Percentiles rank a stretch among this genome's conserved stretches.
phyloP scores from a whole-genome alignment of 2,329 filamentous ascomycete genomes.

The Exophiala sideris region DNA sequence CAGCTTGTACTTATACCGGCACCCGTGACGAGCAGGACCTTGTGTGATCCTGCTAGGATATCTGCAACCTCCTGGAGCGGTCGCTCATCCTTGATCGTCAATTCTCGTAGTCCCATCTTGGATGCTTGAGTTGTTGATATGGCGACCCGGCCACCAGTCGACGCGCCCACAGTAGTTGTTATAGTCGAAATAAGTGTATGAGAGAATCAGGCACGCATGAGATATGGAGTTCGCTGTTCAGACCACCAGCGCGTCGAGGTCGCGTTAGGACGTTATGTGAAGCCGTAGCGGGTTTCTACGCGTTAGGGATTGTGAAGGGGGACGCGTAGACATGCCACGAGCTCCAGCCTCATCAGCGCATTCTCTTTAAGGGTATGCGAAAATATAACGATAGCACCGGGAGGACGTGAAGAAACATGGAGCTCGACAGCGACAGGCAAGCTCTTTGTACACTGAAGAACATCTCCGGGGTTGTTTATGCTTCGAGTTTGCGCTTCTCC shows the following conservation, averaged over 20 bases:
- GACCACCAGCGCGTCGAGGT: constrained; percentile 19
- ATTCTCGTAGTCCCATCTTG: constrained; percentile 30
- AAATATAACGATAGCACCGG: too few species aligned
- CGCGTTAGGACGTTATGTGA: constrained; percentile 13
- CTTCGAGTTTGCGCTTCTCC: constrained; percentile 1
- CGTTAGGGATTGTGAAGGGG: constrained; percentile 1
- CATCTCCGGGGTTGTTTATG: constrained; percentile 16
- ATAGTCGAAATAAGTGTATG: not conserved
- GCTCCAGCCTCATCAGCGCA: too few species aligned
- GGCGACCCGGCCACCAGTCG: too few species aligned
- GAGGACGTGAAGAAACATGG: not conserved
- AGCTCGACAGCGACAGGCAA: not conserved
- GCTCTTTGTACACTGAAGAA: too few species aligned
- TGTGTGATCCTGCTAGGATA: constrained; percentile 60
- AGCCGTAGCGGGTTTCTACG: not conserved
- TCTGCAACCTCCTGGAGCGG: constrained; percentile 65
- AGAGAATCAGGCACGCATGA: not conserved
- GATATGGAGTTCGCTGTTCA: not conserved
- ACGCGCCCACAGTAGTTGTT: too few species aligned
- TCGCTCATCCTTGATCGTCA: constrained; percentile 44
- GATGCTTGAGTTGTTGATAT: not conserved
- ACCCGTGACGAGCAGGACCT: constrained; percentile 68
- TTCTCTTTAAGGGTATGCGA: too few species aligned
- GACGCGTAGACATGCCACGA: constrained; percentile 2
- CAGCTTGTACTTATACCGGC: constrained; percentile 74